Conservation (phyloP, 306 rosid genomes). For the Delonix regia region DNA sequence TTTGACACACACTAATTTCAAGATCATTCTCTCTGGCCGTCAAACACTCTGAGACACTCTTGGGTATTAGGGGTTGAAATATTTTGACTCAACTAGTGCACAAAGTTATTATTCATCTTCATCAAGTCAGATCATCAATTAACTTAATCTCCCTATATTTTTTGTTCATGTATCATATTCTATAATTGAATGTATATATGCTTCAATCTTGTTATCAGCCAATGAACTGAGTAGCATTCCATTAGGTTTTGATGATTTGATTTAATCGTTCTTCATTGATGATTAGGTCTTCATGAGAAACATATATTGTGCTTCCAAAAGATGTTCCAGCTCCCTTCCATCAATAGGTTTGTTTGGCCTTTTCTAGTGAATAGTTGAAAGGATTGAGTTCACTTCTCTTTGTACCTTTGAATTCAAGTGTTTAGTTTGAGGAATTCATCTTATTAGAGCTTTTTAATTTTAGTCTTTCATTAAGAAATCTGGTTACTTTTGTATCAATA, state of each 20-base stretch:
- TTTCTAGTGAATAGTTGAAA: conserved; percentile 49
- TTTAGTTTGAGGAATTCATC: conserved; percentile 56
- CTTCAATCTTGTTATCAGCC: no score
- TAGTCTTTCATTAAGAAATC: conserved; percentile 23
- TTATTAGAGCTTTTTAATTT: conserved; percentile 50
- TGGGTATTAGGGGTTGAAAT: no score
- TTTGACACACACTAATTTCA: no score
- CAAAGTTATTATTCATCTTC: no score
- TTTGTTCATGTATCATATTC: no score
- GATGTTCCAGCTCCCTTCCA: conserved; percentile 50
- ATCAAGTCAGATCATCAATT: no score
- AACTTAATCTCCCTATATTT: no score
- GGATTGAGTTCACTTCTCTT: conserved; percentile 52
- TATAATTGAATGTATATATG: no score
- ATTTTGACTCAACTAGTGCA: no score
- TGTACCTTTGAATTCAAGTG: conserved; percentile 55
- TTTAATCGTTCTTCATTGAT: conserved; percentile 45
- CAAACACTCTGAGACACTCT: no score
- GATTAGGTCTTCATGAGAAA: conserved; percentile 58
- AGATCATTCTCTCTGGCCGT: no score
- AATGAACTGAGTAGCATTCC: conserved; percentile 42
- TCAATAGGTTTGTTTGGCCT: conserved; percentile 51
- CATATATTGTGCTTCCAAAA: conserved; percentile 44
- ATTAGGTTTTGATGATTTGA: conserved; percentile 48
- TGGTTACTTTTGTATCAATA: conserved; percentile 35